Percentiles rank a stretch among this genome's conserved stretches.
These are phyloP conservation scores for Auricularia auricula-judae DNA, from an alignment of 768 basidiomycete genomes.

Conservation along the genomic window DNA sequence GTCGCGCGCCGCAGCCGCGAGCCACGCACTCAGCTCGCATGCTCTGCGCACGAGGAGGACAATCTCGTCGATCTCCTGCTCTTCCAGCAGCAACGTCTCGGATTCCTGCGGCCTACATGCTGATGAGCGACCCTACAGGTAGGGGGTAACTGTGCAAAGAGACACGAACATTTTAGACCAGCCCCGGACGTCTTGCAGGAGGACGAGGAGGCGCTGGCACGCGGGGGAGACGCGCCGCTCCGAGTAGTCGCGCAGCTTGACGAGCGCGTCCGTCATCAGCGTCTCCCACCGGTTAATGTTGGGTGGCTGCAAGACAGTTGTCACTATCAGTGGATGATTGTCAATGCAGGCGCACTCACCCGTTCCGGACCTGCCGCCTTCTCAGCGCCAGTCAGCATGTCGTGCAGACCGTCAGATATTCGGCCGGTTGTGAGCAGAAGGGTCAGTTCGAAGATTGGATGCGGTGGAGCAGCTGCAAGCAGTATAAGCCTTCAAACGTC, in stretches of 20 bases:
- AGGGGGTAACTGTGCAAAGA: conserved; percentile 8
- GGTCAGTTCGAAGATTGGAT: conserved; percentile 62
- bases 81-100: conserved; percentile 53
- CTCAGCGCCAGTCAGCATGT: conserved; percentile 69
- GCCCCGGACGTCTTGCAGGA: conserved; percentile 68
- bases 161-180: conserved; percentile 59
- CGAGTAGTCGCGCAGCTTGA: conserved; percentile 61
- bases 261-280: conserved; percentile 56
- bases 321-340: conserved; percentile 11
- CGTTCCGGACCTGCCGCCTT: conserved; percentile 59
- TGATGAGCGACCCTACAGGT: conserved; percentile 4
- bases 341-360: conserved; percentile 28
- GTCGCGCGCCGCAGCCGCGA: conserved; percentile 52
- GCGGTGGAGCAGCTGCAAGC: conserved; percentile 43
- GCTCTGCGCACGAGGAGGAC: conserved; percentile 58
- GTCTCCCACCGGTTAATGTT: conserved; percentile 58
- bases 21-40: conserved; percentile 56
- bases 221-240: conserved; percentile 63
- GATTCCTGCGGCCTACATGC: conserved; percentile 42
- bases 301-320: neutral
- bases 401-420: conserved; percentile 55
- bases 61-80: conserved; percentile 76
- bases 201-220: conserved; percentile 62
- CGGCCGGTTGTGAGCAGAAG: conserved; percentile 59
- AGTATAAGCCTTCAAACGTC: conserved; percentile 6